Evolutionary conservation across 1,139 yeast genomes (phyloP), one percentile per base, ranked within the genome.

Genomic region (Debaryomyces coudertii): DNA sequence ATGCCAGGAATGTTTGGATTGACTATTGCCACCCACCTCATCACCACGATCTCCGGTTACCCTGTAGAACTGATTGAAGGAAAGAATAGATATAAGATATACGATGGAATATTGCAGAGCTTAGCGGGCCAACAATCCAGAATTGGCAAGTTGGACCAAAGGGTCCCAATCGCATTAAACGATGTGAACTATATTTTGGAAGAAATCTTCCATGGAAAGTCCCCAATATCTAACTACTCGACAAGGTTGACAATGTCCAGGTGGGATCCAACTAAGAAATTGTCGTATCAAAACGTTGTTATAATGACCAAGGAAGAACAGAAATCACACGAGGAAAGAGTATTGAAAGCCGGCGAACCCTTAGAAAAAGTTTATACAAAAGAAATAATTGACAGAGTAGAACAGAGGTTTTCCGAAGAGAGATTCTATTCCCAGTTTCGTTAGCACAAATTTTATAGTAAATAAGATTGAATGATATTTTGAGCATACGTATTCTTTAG

Each of bases 1-100:
- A 82, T 93, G 85, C 99, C 99, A 1, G 97, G 95, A 7, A 87
- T 92, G 69, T 93, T 93, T 70, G 99, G 99, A 1, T 76, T 93
- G 42, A 82, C 96, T 0, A 78, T 93, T 48, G 95, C 97, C 2
- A 86, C 97, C 0, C 85, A 88, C 65, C 73, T 93, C 36, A 68
- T 93, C 42, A 87, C 96, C 2, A 71, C 79, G 5, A 82, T 90
- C 15, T 83, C 96, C 0, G 97, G 95, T 0, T 93, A 93, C 60
- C 95, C 95, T 8, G 79, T 82, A 51, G 96, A 90, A 49, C 92
- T 95, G 33, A 81, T 90, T 38, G 96, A 89, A 52, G 97, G 96
- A n/a, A 90, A 90, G 62, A 87, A 88, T 61, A 79, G 98, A 57
- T 80, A 81, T 59, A 90, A 90, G 62, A 69, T 87, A 15, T 90